Base-by-base conservation (phyloP, 345 rosid genomes). In the Toxicodendron radicans region DNA sequence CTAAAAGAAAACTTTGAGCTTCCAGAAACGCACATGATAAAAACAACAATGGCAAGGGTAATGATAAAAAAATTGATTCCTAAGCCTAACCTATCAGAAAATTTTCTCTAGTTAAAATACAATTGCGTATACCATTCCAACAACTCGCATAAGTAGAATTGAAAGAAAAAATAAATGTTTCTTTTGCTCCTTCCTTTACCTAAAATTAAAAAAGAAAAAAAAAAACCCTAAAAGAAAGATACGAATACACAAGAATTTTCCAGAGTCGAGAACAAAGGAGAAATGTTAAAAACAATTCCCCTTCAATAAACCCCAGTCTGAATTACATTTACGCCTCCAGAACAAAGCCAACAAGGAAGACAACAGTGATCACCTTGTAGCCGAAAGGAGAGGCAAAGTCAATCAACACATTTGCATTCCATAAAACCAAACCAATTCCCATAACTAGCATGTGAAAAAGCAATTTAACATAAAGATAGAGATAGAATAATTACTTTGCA, bases 401-500 rank as follows among this genome's bases (percentile, higher is more conserved):
- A 11, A 23, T 48, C 64, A 63, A 63, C 27, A 46, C 41, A 23
- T 69, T 41, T 4, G n/a, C n/a, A n/a, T n/a, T 16, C 1, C 5
- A 21, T 21, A 21, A 38, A 56, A 56, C 51, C 8, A 14, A 66
- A 66, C 58, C 38, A 16, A 58, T 10, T 58, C 0, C 13, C 1
- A 0, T 10, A 58, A 23, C 2, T 23, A 10, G 33, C 61, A 58
- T 23, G 4, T 21, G 33, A 38, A 38, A 38, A 38, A 38, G 43
- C 43, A 38, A 5, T 38, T 38, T 18, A 12, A 51, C 18, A 51
- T 2, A 4, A 18, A 2, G 11, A 58, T 16, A 33, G 21, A 61
- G 43, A 74, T 14, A 41, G 41, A 18, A 64, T 4, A 41, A 8
- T 78, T 83, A 85, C 91, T 78, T 87, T 8, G 79, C 41, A 4